These are phyloP conservation scores for Exutisphaerella laricina DNA, from an alignment of 2,329 filamentous ascomycete genomes.

Conservation along the genomic window DNA sequence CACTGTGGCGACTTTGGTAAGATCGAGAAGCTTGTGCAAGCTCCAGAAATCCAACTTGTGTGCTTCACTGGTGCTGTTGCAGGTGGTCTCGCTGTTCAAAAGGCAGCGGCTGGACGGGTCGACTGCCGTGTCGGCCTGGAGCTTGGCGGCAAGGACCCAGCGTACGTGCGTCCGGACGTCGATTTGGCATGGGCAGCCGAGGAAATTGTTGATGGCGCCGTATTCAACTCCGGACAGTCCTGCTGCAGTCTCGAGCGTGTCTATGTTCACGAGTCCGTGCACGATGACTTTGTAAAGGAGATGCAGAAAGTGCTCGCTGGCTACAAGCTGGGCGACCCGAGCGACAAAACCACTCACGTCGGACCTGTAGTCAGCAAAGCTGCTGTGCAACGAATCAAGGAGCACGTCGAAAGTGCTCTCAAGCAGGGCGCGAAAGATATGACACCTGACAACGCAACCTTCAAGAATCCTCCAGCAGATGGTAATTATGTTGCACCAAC, in stretches of 20 bases:
- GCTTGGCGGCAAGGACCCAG: constrained; percentile 90
- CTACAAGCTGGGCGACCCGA: constrained; percentile 85
- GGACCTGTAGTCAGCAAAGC: constrained; percentile 83
- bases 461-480: constrained; percentile 63
- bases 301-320: constrained; percentile 69
- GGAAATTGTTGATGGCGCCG: constrained; percentile 90
- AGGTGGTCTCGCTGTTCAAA: constrained; percentile 78
- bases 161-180: constrained; percentile 80
- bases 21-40: constrained; percentile 72
- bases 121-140: constrained; percentile 78
- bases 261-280: constrained; percentile 79
- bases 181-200: constrained; percentile 86
- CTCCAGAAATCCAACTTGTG: constrained; percentile 70
- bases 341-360: constrained; percentile 70
- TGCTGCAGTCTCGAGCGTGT: constrained; percentile 91
- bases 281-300: constrained; percentile 75
- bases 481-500: constrained; percentile 89
- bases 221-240: constrained; percentile 98
- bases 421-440: constrained; percentile 76
- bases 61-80: constrained; percentile 94
- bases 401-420: constrained; percentile 76
- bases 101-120: constrained; percentile 75
- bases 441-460: constrained; percentile 76
- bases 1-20: constrained; percentile 74
- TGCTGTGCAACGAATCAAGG: constrained; percentile 68